phyloP scores from a whole-genome alignment of 106 monocot species.

The Acanthochlamys bracteata region DNA sequence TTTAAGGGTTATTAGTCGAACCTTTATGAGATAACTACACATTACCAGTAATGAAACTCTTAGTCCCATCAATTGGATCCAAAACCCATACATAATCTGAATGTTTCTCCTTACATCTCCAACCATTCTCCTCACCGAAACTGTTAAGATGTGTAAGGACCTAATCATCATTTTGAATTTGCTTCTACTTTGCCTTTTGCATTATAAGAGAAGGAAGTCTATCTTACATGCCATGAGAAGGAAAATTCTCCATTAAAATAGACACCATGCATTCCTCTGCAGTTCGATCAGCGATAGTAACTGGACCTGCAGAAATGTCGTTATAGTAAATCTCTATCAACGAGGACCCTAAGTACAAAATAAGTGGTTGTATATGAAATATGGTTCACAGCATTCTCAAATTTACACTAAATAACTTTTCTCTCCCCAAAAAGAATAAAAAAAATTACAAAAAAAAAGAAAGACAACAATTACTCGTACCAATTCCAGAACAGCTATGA shows the following conservation, averaged over 20 bases:
- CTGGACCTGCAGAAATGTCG: slow-evolving; percentile 55
- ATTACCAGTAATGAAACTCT: slow-evolving; percentile 98
- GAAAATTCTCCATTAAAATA: slow-evolving; percentile 61
- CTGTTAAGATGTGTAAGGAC: slow-evolving; percentile 18
- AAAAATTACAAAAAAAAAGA: too few species aligned
- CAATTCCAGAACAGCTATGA: too few species aligned
- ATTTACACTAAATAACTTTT: too few species aligned
- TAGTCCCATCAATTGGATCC: slow-evolving; percentile 99
- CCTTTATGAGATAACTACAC: background rate
- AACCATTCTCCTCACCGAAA: slow-evolving; percentile 96
- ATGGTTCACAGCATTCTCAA: too few species aligned
- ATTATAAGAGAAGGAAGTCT: background rate
- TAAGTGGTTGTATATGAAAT: background rate
- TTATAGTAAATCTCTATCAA: background rate
- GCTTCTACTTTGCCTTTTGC: too few species aligned
- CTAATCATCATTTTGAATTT: too few species aligned
- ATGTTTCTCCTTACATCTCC: slow-evolving; percentile 66
- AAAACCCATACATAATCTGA: slow-evolving; percentile 96
- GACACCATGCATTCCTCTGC: slow-evolving; percentile 85
- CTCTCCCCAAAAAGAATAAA: too few species aligned
- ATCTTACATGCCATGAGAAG: slow-evolving; percentile 79
- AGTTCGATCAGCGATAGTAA: slow-evolving; percentile 86
- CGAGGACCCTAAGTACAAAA: background rate
- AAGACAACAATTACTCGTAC: too few species aligned
- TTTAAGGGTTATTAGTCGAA: too few species aligned